phyloP scores from a whole-genome alignment of 495 filamentous ascomycete species.

The Tuber calosporum region DNA sequence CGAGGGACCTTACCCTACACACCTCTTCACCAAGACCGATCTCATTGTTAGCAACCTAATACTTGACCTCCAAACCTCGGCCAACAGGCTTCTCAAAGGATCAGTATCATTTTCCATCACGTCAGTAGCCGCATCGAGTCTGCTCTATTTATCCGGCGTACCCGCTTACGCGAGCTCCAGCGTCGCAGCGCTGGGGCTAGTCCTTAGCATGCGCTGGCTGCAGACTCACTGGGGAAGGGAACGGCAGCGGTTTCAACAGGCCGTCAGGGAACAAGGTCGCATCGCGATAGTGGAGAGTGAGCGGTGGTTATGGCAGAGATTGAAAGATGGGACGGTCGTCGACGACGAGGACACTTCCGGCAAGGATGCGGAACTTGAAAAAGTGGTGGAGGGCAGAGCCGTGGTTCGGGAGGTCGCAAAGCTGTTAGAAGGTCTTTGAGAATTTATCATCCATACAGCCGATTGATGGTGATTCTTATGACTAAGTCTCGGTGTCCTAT shows the following conservation, averaged over 20 bases:
- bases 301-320: constrained; percentile 51
- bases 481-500: too few species aligned
- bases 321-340: constrained; percentile 49
- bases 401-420: constrained; percentile 11
- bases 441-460: background rate
- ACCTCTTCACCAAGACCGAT: constrained; percentile 5
- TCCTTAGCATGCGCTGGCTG: constrained; percentile 64
- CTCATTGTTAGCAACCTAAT: constrained; percentile 58
- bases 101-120: constrained; percentile 60
- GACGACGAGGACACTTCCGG: constrained; percentile 48
- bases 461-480: background rate
- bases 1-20: constrained; percentile 7
- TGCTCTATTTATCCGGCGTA: constrained; percentile 37
- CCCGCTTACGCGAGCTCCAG: constrained; percentile 68
- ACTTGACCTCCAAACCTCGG: constrained; percentile 68
- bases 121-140: constrained; percentile 47
- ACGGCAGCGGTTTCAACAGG: constrained; percentile 62
- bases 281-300: constrained; percentile 65
- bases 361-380: constrained; percentile 50
- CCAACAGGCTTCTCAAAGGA: constrained; percentile 69
- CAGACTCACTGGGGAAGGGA: constrained; percentile 73
- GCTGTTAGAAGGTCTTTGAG: constrained; percentile 10
- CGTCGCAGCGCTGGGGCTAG: constrained; percentile 68
- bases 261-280: constrained; percentile 73
- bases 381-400: constrained; percentile 17